phyloP scores from a whole-genome alignment of 148 eudicot genomes.

The Limonium bicolor region DNA sequence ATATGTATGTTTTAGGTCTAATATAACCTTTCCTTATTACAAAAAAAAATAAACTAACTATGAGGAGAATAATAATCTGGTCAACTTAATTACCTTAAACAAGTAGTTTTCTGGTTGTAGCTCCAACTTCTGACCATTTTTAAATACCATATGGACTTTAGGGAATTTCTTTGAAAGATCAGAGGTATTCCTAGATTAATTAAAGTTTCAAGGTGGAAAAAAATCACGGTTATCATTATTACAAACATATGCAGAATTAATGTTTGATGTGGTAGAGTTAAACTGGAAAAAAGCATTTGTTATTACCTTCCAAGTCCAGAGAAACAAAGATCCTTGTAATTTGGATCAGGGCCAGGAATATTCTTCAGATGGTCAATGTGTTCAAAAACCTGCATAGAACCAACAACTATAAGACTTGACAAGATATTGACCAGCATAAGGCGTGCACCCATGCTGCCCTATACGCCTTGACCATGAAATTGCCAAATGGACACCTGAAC shows the following conservation, averaged over 20 bases:
- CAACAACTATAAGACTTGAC: no score
- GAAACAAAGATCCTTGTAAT: slow-evolving; percentile 49
- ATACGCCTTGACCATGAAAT: no score
- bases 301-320: slow-evolving; percentile 58
- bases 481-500: no score
- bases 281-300: background rate
- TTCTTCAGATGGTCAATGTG: slow-evolving; percentile 27
- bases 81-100: slow-evolving; percentile 27
- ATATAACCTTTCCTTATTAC: no score
- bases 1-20: no score
- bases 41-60: no score
- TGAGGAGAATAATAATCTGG: no score
- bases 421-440: no score
- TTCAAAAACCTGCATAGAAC: slow-evolving; percentile 35
- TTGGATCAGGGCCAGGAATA: slow-evolving; percentile 53
- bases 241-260: no score
- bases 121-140: slow-evolving; percentile 37
- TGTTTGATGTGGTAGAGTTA: background rate
- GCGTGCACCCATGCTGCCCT: no score
- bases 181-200: slow-evolving; percentile 31
- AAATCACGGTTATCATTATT: no score
- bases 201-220: background rate
- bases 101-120: slow-evolving; percentile 60
- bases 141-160: slow-evolving; percentile 47
- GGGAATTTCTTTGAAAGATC: slow-evolving; percentile 43